A percentile compares a stretch with the other conserved stretches of the same genome.
These are phyloP conservation scores for Vanrija sp. DNA, from an alignment of 1,284 basidiomycete species.

Conservation along the genomic window DNA sequence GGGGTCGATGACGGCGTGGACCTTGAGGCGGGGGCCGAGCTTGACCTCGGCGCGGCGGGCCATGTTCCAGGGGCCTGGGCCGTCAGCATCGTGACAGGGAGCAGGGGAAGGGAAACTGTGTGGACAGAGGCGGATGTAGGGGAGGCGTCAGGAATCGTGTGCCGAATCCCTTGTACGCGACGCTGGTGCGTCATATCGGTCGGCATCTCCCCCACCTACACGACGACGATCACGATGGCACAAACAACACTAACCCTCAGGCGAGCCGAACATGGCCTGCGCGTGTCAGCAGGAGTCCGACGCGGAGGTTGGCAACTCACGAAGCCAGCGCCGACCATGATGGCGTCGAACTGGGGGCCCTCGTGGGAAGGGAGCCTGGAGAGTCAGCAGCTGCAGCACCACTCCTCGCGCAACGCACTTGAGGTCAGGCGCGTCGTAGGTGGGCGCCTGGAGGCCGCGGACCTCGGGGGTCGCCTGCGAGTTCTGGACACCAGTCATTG, in stretches of 20 bases:
- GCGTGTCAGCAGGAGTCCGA: not conserved
- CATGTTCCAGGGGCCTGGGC: conserved; percentile 42
- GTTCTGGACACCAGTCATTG: no score
- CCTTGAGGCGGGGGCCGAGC: conserved; percentile 87
- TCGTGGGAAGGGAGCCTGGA: conserved; percentile 8
- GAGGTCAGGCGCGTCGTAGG: no score
- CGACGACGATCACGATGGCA: no score
- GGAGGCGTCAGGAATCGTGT: not conserved
- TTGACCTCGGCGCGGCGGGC: conserved; percentile 52
- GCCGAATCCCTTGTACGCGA: no score
- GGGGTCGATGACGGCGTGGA: conserved; percentile 88
- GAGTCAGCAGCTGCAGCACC: no score
- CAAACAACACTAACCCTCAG: conserved; percentile 28
- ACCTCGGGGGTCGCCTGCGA: no score
- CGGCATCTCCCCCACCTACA: no score
- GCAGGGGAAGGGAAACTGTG: not conserved
- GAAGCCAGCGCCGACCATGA: conserved; percentile 38
- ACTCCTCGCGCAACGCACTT: no score
- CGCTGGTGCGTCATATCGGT: no score
- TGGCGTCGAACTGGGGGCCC: conserved; percentile 17
- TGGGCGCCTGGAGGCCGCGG: no score
- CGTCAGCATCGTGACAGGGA: not conserved
- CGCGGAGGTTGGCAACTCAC: conserved; percentile 17
- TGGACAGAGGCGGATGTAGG: not conserved
- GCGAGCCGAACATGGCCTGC: conserved; percentile 46